These are phyloP conservation scores for Microsporum canis DNA, from an alignment of 2,329 filamentous ascomycete species.

Conservation along the genomic window DNA sequence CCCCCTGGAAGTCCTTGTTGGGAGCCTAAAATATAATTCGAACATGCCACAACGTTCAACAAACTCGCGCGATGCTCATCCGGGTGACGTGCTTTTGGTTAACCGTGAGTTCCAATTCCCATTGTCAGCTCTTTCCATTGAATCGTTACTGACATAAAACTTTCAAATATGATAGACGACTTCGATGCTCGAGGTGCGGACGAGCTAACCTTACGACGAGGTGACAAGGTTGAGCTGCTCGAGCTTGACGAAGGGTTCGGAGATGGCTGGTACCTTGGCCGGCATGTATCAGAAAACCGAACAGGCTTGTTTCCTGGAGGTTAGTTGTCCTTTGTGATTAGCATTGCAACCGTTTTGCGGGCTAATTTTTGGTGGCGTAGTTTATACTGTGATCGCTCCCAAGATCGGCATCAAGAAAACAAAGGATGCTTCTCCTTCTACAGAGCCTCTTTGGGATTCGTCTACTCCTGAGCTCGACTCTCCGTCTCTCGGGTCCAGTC, in stretches of 20 bases:
- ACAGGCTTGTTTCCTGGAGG: conserved; percentile 40
- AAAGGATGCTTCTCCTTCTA: conserved; percentile 5
- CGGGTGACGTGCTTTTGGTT: conserved; percentile 36
- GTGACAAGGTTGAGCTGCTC: conserved; percentile 51
- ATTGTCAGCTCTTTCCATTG: conserved; percentile 6
- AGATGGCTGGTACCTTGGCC: conserved; percentile 55
- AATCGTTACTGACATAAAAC: background rate
- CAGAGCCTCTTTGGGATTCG: conserved; percentile 3
- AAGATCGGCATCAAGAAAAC: conserved; percentile 13
- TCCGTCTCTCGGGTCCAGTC: background rate
- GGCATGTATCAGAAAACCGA: conserved; percentile 31
- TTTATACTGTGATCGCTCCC: conserved; percentile 20
- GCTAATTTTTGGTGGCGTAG: conserved; percentile 10
- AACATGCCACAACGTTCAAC: conserved; percentile 24
- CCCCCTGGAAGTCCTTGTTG: too few relatives aligned
- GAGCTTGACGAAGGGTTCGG: conserved; percentile 57
- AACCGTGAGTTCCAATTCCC: conserved; percentile 30
- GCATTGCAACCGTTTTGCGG: conserved; percentile 10
- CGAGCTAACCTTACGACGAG: conserved; percentile 78
- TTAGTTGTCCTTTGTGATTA: conserved; percentile 18
- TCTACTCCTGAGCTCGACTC: background rate
- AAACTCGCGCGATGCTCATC: conserved; percentile 28
- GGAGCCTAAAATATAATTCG: background rate
- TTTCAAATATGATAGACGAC: conserved; percentile 53
- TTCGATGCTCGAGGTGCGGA: conserved; percentile 85